Base-by-base conservation (phyloP, 306 rosid genomes). In the Mimosa bimucronata region DNA sequence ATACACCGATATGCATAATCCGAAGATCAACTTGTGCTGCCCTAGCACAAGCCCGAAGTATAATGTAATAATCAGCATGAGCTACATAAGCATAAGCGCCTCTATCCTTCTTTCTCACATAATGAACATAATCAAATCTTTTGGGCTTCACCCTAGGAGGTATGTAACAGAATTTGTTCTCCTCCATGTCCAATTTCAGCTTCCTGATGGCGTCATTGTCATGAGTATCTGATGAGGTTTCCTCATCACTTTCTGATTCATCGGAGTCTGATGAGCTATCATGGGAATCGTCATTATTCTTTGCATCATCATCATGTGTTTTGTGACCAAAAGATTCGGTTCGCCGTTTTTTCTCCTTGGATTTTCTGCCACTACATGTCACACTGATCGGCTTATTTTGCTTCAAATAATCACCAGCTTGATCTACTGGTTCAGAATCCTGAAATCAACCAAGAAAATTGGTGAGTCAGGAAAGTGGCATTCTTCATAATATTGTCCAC, bases 1-100 rank as follows among this genome's bases (percentile, higher is more conserved):
- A 69, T 30, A 91, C 94, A 40, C 89, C 95, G 45, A 88, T 50
- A 85, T 94, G 95, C 95, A 94, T 83, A 44, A 88, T 85, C 77
- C 95, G 86, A 68, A 79, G 81, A 74, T 91, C 97, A 67, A 92
- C 92, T 75, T 88, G 86, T 9, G 94, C 97, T 86, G 79, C 86
- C 81, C 81, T 83, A 2, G 98, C 91, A 65, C 90, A 91, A 74
- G 94, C 91, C 10, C 97, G 90, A 61, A 94, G 98, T 82, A 92
- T 74, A 69, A 92, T 86, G 88, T 92, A 94, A 78, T 92, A 94
- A 83, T 94, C 98, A 21, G 98, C 97, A 83, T 92, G 97, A 19
- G 94, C 95, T 34, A 38, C 94, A 61, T 91, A 92, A 18, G 89
- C 81, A 37, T 78, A 72, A 29, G 86, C 89, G 77, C 97, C 97